A percentile compares a stretch with the other conserved stretches of the same genome.
These are phyloP conservation scores for Breviolum minutum DNA, from an alignment of 73 alveolate species.

Conservation along the genomic window DNA sequence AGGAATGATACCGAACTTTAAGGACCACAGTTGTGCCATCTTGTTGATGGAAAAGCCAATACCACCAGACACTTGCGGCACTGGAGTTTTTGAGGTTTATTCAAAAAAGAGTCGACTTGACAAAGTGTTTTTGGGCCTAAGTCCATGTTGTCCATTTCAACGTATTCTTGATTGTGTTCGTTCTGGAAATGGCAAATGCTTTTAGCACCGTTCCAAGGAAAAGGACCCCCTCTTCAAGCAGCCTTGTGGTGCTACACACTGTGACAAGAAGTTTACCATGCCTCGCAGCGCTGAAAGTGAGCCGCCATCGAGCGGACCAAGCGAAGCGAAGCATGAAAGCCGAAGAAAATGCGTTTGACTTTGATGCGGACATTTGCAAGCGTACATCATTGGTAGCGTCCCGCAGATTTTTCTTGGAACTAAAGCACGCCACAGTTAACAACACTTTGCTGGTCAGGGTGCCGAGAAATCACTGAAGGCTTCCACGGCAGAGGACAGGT, in stretches of 20 bases:
- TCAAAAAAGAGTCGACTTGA: too few species aligned
- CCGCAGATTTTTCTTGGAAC: too few species aligned
- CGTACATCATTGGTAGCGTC: too few species aligned
- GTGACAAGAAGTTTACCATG: conserved; percentile 81
- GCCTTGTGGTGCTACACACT: conserved; percentile 75
- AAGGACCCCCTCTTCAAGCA: conserved; percentile 69
- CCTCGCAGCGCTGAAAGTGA: not conserved
- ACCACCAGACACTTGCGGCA: conserved; percentile 9
- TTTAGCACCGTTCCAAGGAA: conserved; percentile 16
- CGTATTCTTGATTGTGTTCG: not conserved
- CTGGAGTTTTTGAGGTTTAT: not conserved
- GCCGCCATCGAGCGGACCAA: too few species aligned
- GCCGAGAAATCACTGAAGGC: not conserved
- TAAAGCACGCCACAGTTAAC: not conserved
- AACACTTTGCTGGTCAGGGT: not conserved
- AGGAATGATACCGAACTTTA: conserved; percentile 80
- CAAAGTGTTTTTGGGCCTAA: not conserved
- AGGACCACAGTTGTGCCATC: conserved; percentile 89
- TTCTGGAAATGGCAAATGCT: not conserved
- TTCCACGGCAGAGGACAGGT: too few species aligned
- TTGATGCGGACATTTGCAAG: too few species aligned
- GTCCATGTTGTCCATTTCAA: not conserved
- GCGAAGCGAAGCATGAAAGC: too few species aligned
- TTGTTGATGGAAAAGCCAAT: conserved; percentile 87
- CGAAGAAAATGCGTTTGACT: too few species aligned